Percentiles rank a stretch among this genome's conserved stretches.
Evolutionary conservation across 2,329 filamentous ascomycete species (phyloP).

Genomic region (Uncinocarpus reesii): DNA sequence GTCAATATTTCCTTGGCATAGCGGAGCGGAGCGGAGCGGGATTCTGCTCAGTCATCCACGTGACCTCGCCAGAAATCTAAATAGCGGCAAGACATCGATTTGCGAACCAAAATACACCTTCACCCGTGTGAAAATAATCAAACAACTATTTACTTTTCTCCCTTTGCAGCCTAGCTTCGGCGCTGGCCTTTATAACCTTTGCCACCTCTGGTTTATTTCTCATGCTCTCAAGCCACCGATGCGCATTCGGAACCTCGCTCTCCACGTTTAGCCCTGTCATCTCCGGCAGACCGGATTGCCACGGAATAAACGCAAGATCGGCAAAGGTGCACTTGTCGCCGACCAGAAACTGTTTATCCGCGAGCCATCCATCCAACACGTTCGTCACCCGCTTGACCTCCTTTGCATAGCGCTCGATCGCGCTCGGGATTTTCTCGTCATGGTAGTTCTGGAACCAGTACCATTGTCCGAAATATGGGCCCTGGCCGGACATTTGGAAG

Average conservation of each 20-base stretch:
- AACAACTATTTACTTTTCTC: background rate
- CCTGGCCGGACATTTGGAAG: slow-evolving; percentile 32
- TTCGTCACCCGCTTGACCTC: slow-evolving; percentile 40
- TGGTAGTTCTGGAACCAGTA: slow-evolving; percentile 32
- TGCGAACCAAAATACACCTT: background rate
- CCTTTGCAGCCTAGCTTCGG: no score
- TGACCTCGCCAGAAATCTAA: background rate
- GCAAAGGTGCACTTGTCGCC: slow-evolving; percentile 37
- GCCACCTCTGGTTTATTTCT: slow-evolving; percentile 12
- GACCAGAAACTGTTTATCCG: slow-evolving; percentile 30
- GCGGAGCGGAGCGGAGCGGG: background rate
- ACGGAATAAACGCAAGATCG: slow-evolving; percentile 31
- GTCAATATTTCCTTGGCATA: no score
- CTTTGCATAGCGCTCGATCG: slow-evolving; percentile 38
- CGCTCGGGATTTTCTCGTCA: slow-evolving; percentile 37
- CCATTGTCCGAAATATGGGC: slow-evolving; percentile 36
- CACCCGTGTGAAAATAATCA: no score
- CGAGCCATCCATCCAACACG: slow-evolving; percentile 38
- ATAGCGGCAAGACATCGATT: background rate
- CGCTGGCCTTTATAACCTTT: slow-evolving; percentile 2
- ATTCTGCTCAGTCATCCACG: background rate
- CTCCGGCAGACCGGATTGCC: slow-evolving; percentile 5
- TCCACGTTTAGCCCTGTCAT: slow-evolving; percentile 4
- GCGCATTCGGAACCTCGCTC: slow-evolving; percentile 17
- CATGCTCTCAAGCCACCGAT: slow-evolving; percentile 17